Percentiles rank a stretch among this genome's conserved stretches.
Evolutionary conservation across 2,329 filamentous ascomycete genomes (phyloP).

Genomic region (Emericellopsis cladophorae): DNA sequence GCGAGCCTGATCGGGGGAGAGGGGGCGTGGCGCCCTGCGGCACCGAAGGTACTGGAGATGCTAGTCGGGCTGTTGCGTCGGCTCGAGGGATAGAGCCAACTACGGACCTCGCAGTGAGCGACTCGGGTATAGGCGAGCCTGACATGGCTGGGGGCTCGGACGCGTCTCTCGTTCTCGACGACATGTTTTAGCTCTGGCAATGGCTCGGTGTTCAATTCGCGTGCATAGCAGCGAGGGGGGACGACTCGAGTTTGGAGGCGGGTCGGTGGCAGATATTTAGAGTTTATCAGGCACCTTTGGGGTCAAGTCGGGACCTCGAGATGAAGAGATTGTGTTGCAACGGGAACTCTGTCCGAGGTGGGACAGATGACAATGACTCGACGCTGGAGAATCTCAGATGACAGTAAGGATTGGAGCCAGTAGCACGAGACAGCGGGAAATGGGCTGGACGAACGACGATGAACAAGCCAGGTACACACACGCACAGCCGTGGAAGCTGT

Average conservation of each 20-base stretch:
- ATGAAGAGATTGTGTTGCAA: no score
- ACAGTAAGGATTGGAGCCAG: no score
- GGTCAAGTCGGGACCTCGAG: no score
- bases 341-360: no score
- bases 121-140: conserved; percentile 7
- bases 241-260: neutral
- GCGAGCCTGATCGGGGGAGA: conserved; percentile 19
- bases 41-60: conserved; percentile 37
- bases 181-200: conserved; percentile 11
- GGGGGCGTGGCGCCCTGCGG: conserved; percentile 19
- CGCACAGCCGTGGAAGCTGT: neutral
- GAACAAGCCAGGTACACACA: no score
- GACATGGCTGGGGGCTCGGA: conserved; percentile 21
- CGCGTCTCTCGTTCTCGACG: conserved; percentile 23
- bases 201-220: neutral
- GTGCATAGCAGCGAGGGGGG: neutral
- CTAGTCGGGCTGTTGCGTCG: conserved; percentile 47
- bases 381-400: no score
- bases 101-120: conserved; percentile 6
- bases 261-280: neutral
- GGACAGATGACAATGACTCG: no score
- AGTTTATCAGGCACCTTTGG: neutral
- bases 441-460: no score
- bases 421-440: no score
- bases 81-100: conserved; percentile 43